phyloP scores from a whole-genome alignment of 1,284 basidiomycete genomes.

The Leccinum holopus region DNA sequence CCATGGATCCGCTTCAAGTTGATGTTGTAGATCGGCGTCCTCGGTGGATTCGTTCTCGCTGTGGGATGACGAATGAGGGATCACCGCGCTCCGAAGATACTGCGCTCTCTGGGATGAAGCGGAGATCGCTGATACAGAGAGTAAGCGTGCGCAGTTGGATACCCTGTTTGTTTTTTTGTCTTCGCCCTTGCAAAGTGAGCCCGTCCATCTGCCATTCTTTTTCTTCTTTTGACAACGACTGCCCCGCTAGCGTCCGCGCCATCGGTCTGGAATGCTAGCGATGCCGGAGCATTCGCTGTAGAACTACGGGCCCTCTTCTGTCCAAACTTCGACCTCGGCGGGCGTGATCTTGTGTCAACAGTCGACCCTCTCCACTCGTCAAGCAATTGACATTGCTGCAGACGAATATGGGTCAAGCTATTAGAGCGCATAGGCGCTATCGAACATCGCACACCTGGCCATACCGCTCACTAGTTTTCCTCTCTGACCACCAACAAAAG shows the following conservation, averaged over 20 bases:
- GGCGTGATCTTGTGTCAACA: conserved; percentile 62
- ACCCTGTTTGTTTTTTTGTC: conserved; percentile 57
- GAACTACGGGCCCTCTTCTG: conserved; percentile 64
- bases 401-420: too few species aligned
- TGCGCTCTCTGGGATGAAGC: conserved; percentile 51
- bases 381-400: too few species aligned
- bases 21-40: conserved; percentile 53
- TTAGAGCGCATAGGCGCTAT: too few species aligned
- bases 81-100: conserved; percentile 60
- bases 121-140: conserved; percentile 63
- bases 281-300: conserved; percentile 70
- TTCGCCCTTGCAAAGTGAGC: conserved; percentile 69
- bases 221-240: conserved; percentile 9
- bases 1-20: conserved; percentile 39
- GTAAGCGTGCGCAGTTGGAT: conserved; percentile 62
- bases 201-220: conserved; percentile 4
- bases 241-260: conserved; percentile 55
- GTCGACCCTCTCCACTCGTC: conserved; percentile 57
- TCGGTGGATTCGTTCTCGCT: conserved; percentile 46
- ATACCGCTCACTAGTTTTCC: too few species aligned
- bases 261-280: conserved; percentile 66
- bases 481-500: too few species aligned
- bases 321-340: conserved; percentile 62
- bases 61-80: conserved; percentile 65
- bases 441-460: too few species aligned